Evolutionary conservation across 2,329 filamentous ascomycete species (phyloP).

Genomic region (Clarireedia hainanense): DNA sequence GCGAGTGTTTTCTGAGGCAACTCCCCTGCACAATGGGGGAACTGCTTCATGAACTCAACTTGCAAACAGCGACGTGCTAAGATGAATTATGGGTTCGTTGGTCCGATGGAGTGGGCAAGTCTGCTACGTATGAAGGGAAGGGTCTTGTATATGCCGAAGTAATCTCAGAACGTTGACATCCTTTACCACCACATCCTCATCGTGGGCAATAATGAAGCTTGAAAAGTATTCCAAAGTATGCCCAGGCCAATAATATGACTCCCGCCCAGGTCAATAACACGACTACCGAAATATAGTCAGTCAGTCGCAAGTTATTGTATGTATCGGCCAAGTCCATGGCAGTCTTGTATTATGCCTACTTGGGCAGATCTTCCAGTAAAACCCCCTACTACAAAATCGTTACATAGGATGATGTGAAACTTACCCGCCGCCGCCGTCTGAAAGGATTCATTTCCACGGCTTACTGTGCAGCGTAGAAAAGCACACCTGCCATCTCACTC

Average conservation of each 20-base stretch:
- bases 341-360: background rate
- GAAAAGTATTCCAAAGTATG: no score
- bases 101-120: background rate
- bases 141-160: background rate
- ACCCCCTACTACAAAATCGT: background rate
- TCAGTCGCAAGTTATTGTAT: background rate
- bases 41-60: slow-evolving; percentile 1
- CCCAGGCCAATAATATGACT: no score
- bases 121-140: background rate
- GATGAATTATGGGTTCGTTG: background rate
- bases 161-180: no score
- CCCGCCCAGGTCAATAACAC: no score
- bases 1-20: background rate
- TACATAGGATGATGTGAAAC: background rate
- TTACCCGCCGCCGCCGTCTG: background rate
- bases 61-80: background rate
- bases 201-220: no score
- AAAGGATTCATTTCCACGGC: background rate
- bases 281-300: no score
- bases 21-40: background rate
- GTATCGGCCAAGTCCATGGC: background rate
- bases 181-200: no score
- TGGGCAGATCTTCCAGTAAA: background rate
- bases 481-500: background rate
- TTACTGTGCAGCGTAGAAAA: background rate